Evolutionary conservation across 1,284 basidiomycete species (phyloP), one percentile per base, ranked within the genome.

Genomic region (Tylopilus orsonianus): DNA sequence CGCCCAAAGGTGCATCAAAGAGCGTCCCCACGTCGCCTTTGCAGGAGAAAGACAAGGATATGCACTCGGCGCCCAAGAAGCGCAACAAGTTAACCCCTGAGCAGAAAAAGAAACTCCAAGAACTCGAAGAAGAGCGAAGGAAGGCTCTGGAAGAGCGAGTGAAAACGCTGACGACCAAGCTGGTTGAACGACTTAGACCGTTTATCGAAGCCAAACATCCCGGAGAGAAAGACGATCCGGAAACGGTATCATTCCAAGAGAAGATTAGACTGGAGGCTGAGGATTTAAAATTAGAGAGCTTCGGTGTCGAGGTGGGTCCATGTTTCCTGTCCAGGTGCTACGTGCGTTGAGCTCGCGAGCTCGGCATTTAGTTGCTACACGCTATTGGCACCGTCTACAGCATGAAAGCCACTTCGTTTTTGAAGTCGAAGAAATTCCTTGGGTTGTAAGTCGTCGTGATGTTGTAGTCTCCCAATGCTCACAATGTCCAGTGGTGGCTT

Each of bases 201-300:
- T 91, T 92, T 57, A 87, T 97, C 12, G 88, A 94, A 61, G 93
- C 95, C 35, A 85, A 89, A 64, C 75, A 84, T 46, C 95, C 96
- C 1, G 95, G 94, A 8, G 90, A 83, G 18, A 80, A 81, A 55
- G 85, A 89, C 49, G 96, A 98, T 64, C 73, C 84, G 0, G 96
- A 98, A 73, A 92, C 90, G 5, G 68, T 70, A 49, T 75, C 77
- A 18, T 96, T 95, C 64, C 85, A 90, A 67, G 75, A 78, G 45
- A 83, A 79, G 68, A 91, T 97, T 69, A 79, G 73, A 63, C 75
- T 81, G 37, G 97, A 99, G 69, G 93, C 93, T 2, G 93, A 97
- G 56, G 97, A 99, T 73, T 69, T 99, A 62, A 99, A 98, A 75
- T 72, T 98, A 50, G 97, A 99, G 74, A 96, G 93, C 57, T 99